Conservation (phyloP, 1,139 yeast species). For the Yamadazyma spencermartinsiae region DNA sequence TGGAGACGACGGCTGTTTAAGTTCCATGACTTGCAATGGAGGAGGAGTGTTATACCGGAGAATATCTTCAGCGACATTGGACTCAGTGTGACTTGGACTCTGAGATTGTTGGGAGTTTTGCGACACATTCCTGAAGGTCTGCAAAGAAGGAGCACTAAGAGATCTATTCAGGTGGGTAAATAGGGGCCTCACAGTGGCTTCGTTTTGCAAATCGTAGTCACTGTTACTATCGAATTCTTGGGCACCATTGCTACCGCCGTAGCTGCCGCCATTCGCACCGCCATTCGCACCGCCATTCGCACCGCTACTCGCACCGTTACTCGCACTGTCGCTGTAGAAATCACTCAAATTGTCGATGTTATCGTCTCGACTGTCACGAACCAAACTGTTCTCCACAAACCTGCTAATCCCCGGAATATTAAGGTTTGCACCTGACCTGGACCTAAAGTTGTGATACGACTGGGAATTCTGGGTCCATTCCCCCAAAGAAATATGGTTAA, state of each 20-base stretch:
- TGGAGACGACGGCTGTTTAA: conserved; percentile 31
- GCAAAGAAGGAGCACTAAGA: conserved; percentile 44
- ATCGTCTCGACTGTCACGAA: conserved; percentile 21
- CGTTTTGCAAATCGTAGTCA: background rate
- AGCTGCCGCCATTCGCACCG: too few relatives aligned
- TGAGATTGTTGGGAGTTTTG: background rate
- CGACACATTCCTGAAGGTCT: conserved; percentile 30
- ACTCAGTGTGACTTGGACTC: background rate
- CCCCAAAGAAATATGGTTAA: conserved; percentile 27
- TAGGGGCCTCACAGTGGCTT: background rate
- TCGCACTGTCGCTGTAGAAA: too few relatives aligned
- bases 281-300: too few relatives aligned
- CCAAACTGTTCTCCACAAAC: conserved; percentile 5
- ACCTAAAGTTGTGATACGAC: conserved; percentile 24
- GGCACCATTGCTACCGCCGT: background rate
- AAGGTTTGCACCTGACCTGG: conserved; percentile 20
- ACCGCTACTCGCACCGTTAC: too few relatives aligned
- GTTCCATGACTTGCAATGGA: conserved; percentile 11
- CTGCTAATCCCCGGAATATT: conserved; percentile 17
- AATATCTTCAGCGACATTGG: conserved; percentile 1
- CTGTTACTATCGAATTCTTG: conserved; percentile 1
- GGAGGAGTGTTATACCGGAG: conserved; percentile 18
- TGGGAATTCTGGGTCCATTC: conserved; percentile 33
- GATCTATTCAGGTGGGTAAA: conserved; percentile 27
- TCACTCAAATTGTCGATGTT: conserved; percentile 34